Evolutionary conservation across 164 flowering plant genomes (phyloP).

Genomic region (Umbellularia californica): DNA sequence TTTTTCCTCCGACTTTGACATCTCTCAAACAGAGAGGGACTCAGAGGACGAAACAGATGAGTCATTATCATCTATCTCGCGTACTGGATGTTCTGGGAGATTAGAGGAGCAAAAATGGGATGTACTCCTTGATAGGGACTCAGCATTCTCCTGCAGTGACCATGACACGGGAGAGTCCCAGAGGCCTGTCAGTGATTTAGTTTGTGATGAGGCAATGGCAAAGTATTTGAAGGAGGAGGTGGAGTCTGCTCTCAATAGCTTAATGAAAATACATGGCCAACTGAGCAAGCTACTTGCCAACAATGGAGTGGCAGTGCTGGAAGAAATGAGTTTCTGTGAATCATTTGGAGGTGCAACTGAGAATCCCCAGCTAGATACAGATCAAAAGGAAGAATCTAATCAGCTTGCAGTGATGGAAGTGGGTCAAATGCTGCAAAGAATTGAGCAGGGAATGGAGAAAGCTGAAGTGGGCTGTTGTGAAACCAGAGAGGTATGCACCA

Average conservation of each 20-base stretch:
- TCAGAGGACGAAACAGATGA: constrained; percentile 6
- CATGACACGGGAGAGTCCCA: constrained; percentile 9
- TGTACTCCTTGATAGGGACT: constrained; percentile 15
- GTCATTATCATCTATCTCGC: constrained; percentile 5
- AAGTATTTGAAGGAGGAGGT: constrained; percentile 30
- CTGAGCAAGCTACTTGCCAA: constrained; percentile 16
- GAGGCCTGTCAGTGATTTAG: constrained; percentile 1
- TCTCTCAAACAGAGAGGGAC: background rate
- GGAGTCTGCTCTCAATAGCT: constrained; percentile 22
- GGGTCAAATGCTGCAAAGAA: constrained; percentile 8
- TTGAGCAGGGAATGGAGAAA: constrained; percentile 7
- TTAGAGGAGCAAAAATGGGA: constrained; percentile 13
- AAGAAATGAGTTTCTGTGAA: constrained; percentile 16
- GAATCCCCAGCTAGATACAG: constrained; percentile 4
- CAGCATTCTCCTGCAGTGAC: constrained; percentile 1
- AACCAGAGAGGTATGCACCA: constrained; percentile 20
- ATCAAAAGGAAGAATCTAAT: constrained; percentile 11
- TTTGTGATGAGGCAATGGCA: constrained; percentile 10
- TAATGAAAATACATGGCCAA: constrained; percentile 24
- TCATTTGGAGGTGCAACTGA: constrained; percentile 6
- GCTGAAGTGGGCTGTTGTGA: constrained; percentile 15
- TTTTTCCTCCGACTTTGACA: background rate
- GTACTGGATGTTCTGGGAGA: constrained; percentile 6
- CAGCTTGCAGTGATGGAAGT: constrained; percentile 13
- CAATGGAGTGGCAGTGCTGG: constrained; percentile 15